Percentiles rank a stretch among this genome's conserved stretches.
These are phyloP conservation scores for Metschnikowia koreensis DNA, from an alignment of 805 yeast species.

Conservation along the genomic window DNA sequence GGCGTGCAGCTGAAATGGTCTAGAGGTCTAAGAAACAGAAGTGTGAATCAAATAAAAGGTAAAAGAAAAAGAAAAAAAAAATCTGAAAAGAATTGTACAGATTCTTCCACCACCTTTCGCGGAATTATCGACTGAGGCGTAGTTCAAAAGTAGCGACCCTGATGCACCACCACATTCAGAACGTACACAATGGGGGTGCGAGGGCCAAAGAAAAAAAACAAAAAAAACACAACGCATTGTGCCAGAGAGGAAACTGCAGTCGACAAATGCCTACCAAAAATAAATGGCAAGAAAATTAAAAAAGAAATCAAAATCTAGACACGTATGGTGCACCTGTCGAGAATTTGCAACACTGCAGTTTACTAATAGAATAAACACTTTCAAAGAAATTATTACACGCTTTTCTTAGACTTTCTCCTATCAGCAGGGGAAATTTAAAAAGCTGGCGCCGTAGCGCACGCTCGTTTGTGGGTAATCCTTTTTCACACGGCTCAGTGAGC, in stretches of 20 bases:
- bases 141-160: not conserved
- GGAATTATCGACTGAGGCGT: slow-evolving; percentile 8
- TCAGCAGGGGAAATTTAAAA: too few relatives aligned
- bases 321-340: too few relatives aligned
- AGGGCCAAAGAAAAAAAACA: not conserved
- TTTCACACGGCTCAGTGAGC: not conserved
- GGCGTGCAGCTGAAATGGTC: not conserved
- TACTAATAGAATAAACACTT: too few relatives aligned
- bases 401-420: too few relatives aligned
- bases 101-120: slow-evolving; percentile 3
- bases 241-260: slow-evolving; percentile 1
- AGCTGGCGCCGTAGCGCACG: not conserved
- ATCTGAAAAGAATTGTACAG: not conserved
- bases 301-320: not conserved
- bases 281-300: not conserved
- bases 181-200: slow-evolving; percentile 5
- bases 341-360: too few relatives aligned
- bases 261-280: not conserved
- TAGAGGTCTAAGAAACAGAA: not conserved
- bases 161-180: slow-evolving; percentile 9
- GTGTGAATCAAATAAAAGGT: not conserved
- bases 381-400: too few relatives aligned
- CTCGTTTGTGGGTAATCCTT: not conserved
- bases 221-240: not conserved
- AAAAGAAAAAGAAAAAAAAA: not conserved